These are phyloP conservation scores for Stachybotrys echinatus DNA, from an alignment of 2,329 filamentous ascomycete genomes.

Conservation along the genomic window DNA sequence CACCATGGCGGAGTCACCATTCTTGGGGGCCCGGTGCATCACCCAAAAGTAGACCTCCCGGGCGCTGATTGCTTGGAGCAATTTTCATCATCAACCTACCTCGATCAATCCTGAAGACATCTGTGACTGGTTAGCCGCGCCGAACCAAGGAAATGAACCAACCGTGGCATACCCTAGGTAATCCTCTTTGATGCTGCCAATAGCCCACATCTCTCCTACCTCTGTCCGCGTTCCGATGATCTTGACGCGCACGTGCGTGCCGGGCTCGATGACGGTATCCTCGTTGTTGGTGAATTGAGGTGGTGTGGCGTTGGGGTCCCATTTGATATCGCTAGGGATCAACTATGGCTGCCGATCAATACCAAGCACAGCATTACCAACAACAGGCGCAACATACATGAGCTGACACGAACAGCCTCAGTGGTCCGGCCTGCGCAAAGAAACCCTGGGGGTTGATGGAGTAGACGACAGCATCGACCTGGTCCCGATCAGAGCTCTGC, in stretches of 20 bases:
- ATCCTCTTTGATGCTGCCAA: constrained; percentile 91
- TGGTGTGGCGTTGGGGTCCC: constrained; percentile 93
- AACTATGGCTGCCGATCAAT: constrained; percentile 47
- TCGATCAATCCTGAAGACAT: constrained; percentile 22
- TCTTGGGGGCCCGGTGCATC: too few species aligned
- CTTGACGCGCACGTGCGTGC: constrained; percentile 89
- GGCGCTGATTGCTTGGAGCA: neutral
- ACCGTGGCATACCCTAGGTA: constrained; percentile 53
- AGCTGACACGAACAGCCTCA: constrained; percentile 74
- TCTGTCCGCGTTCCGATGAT: constrained; percentile 91
- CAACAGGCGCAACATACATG: constrained; percentile 55
- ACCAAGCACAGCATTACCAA: neutral
- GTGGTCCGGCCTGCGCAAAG: constrained; percentile 76
- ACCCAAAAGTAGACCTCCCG: neutral
- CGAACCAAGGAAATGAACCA: neutral
- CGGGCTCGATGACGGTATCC: constrained; percentile 88
- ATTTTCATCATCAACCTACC: neutral
- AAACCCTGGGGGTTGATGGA: constrained; percentile 91
- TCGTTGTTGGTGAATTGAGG: constrained; percentile 94
- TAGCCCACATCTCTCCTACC: constrained; percentile 91
- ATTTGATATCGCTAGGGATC: constrained; percentile 88
- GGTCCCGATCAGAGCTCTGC: constrained; percentile 25
- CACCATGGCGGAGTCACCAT: too few species aligned
- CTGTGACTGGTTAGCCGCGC: constrained; percentile 9
- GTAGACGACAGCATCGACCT: constrained; percentile 92